phyloP scores from a whole-genome alignment of 2,329 filamentous ascomycete genomes.

The Orbilia quercus region DNA sequence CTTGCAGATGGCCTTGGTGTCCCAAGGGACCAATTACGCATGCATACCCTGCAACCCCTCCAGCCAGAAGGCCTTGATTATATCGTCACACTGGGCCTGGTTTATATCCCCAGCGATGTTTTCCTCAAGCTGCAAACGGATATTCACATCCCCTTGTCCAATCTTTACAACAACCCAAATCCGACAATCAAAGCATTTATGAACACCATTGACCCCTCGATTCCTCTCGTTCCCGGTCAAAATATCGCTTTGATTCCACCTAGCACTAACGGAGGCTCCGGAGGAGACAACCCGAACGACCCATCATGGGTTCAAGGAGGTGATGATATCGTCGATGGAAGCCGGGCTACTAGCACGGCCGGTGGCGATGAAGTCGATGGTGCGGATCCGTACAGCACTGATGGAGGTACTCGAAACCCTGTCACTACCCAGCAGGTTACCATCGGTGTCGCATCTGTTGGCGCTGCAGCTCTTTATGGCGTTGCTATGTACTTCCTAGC shows the following conservation, averaged over 20 bases:
- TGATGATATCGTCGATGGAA: slow-evolving; percentile 62
- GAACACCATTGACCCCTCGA: slow-evolving; percentile 82
- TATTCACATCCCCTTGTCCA: slow-evolving; percentile 76
- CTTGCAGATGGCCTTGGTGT: slow-evolving; percentile 73
- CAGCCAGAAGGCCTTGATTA: slow-evolving; percentile 79
- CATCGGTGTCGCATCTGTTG: slow-evolving; percentile 80
- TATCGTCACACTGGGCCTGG: slow-evolving; percentile 81
- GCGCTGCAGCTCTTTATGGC: slow-evolving; percentile 85
- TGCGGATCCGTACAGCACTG: slow-evolving; percentile 57
- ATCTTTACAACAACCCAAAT: slow-evolving; percentile 77
- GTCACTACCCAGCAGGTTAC: slow-evolving; percentile 74
- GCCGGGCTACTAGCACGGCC: slow-evolving; percentile 61
- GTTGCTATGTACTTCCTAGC: slow-evolving; percentile 95
- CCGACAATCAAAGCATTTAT: slow-evolving; percentile 78
- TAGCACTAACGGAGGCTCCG: slow-evolving; percentile 63
- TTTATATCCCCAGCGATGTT: slow-evolving; percentile 78
- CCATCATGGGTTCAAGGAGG: slow-evolving; percentile 58
- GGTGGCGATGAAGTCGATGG: slow-evolving; percentile 60
- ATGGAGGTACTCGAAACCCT: slow-evolving; percentile 66
- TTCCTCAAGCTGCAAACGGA: slow-evolving; percentile 76
- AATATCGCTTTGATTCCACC: slow-evolving; percentile 62
- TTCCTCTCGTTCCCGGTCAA: slow-evolving; percentile 71
- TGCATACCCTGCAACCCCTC: slow-evolving; percentile 79
- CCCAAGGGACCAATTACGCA: slow-evolving; percentile 68
- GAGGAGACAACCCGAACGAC: slow-evolving; percentile 60